These are phyloP conservation scores for Vigna mungo DNA, from an alignment of 306 rosid species.

Conservation along the genomic window DNA sequence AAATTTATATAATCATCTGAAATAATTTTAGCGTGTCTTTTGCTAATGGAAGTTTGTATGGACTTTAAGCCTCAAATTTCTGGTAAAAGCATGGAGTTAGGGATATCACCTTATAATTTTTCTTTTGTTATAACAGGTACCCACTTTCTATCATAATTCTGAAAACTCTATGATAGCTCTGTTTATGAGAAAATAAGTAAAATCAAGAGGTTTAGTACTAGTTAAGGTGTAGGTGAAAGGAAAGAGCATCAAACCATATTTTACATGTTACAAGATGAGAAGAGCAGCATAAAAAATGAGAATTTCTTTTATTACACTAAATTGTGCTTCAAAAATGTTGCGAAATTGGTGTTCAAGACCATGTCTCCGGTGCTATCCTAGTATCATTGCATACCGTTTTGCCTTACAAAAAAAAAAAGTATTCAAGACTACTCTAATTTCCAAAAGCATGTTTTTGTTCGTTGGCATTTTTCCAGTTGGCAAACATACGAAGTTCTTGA, in stretches of 20 bases:
- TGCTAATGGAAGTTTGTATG: constrained; percentile 6
- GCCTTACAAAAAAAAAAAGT: not conserved
- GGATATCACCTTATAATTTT: not conserved
- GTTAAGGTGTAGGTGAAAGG: not conserved
- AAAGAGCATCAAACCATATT: not conserved
- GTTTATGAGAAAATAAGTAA: constrained; percentile 18
- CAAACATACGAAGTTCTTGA: constrained; percentile 20
- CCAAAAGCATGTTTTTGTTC: not conserved
- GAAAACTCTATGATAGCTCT: not conserved
- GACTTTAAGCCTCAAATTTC: constrained; percentile 11
- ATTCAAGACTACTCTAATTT: constrained; percentile 30
- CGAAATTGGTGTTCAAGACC: not conserved
- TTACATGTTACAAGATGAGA: not conserved
- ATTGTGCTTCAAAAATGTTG: not conserved
- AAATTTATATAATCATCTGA: not conserved
- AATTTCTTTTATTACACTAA: not conserved
- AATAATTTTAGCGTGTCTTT: not conserved
- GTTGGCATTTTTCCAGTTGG: not conserved
- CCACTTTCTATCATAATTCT: not conserved
- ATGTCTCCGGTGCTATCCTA: too few relatives aligned
- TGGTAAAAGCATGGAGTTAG: not conserved
- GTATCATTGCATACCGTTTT: too few relatives aligned
- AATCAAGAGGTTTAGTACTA: not conserved
- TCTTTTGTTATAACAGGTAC: not conserved
- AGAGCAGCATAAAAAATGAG: not conserved